These are phyloP conservation scores for Teunomyces kruisii DNA, from an alignment of 805 yeast species.

Conservation along the genomic window DNA sequence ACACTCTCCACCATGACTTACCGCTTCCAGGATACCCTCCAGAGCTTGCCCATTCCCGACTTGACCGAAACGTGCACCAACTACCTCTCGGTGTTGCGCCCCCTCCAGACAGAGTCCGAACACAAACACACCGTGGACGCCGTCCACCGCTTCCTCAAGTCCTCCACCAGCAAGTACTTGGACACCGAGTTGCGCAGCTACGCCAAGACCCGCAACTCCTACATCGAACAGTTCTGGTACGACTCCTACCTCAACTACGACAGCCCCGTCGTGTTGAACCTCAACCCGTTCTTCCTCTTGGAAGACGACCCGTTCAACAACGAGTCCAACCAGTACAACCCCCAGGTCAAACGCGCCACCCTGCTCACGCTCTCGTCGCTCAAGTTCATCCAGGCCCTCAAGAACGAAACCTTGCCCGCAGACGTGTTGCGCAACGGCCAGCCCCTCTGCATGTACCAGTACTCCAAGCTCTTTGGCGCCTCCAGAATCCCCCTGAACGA, in stretches of 20 bases:
- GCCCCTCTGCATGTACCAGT: slow-evolving; percentile 89
- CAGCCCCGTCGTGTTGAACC: slow-evolving; percentile 85
- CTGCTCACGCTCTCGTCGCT: slow-evolving; percentile 73
- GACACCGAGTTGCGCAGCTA: slow-evolving; percentile 67
- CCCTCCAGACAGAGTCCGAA: slow-evolving; percentile 78
- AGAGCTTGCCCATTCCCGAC: slow-evolving; percentile 79
- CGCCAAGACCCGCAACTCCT: slow-evolving; percentile 64
- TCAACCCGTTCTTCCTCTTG: slow-evolving; percentile 85
- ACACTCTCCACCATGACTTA: slow-evolving; percentile 36
- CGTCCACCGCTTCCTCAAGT: slow-evolving; percentile 53
- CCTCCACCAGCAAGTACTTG: slow-evolving; percentile 51
- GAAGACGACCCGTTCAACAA: slow-evolving; percentile 88
- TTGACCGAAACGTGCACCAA: slow-evolving; percentile 63
- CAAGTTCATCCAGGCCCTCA: slow-evolving; percentile 75
- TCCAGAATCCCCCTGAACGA: slow-evolving; percentile 77
- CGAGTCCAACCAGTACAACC: slow-evolving; percentile 35
- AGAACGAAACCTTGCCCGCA: slow-evolving; percentile 70
- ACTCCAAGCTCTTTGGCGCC: slow-evolving; percentile 81
- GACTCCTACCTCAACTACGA: slow-evolving; percentile 87
- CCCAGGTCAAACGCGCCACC: slow-evolving; percentile 80
- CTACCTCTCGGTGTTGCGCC: slow-evolving; percentile 68
- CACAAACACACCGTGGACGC: slow-evolving; percentile 60
- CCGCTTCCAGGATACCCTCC: slow-evolving; percentile 56
- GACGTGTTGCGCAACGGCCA: slow-evolving; percentile 62
- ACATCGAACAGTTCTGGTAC: slow-evolving; percentile 93